These are phyloP conservation scores for Sporisorium graminicola DNA, from an alignment of 1,284 basidiomycete species.

Conservation along the genomic window DNA sequence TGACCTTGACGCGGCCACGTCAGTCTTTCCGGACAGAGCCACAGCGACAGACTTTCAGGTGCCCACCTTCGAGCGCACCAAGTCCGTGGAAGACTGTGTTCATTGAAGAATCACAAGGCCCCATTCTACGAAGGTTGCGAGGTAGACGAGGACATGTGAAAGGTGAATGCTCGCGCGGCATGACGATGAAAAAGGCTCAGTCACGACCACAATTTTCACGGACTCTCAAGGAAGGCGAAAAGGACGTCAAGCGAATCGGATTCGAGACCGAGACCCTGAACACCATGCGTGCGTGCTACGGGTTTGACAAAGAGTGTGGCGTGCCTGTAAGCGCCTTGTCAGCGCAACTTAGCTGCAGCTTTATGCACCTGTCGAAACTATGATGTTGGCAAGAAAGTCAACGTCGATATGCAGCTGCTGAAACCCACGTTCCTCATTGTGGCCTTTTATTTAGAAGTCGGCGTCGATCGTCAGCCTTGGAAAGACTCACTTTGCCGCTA, in stretches of 20 bases:
- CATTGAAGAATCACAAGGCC: no score
- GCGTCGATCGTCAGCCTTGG: neutral
- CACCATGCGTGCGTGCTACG: neutral
- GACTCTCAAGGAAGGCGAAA: neutral
- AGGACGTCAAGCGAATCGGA: no score
- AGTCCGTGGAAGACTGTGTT: neutral
- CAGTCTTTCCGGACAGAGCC: neutral
- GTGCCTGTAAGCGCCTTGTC: neutral
- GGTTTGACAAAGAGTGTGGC: neutral
- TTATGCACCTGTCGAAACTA: slow-evolving; percentile 1
- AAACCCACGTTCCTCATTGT: slow-evolving; percentile 10
- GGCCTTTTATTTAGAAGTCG: neutral
- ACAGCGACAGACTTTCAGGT: neutral
- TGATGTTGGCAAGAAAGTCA: neutral
- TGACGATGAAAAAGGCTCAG: neutral
- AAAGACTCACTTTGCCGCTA: no score
- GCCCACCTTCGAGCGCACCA: no score
- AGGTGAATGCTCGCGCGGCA: neutral
- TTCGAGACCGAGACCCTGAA: neutral
- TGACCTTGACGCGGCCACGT: neutral
- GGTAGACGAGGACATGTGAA: no score
- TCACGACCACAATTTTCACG: neutral
- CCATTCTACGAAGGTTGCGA: no score
- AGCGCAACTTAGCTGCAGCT: neutral
- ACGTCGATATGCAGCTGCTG: neutral